These are phyloP conservation scores for Quercus tomentella DNA, from an alignment of 331 rosid species.

Conservation along the genomic window DNA sequence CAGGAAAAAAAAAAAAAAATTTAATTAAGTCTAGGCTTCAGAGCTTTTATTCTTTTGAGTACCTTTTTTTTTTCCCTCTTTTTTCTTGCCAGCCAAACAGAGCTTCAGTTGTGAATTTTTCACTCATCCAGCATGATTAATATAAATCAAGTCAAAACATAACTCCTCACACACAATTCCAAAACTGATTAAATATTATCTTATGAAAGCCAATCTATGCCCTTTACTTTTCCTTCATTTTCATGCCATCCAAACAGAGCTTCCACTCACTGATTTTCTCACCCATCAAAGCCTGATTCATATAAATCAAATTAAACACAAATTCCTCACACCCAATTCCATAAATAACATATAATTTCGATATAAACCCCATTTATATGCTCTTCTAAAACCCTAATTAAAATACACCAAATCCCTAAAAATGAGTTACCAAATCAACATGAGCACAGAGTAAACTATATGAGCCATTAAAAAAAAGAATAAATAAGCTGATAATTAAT, in stretches of 20 bases:
- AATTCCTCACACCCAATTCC: neutral
- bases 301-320: too few relatives aligned
- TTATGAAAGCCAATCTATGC: neutral
- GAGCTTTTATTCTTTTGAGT: neutral
- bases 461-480: too few relatives aligned
- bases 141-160: neutral
- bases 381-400: slow-evolving; percentile 9
- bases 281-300: too few relatives aligned
- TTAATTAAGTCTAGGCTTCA: neutral
- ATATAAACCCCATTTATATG: neutral
- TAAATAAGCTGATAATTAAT: neutral
- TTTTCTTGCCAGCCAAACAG: neutral
- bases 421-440: too few relatives aligned
- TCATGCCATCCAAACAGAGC: too few relatives aligned
- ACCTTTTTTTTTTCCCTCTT: neutral
- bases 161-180: neutral
- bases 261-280: too few relatives aligned
- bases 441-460: too few relatives aligned
- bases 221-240: too few relatives aligned
- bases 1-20: too few relatives aligned
- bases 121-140: neutral
- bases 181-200: neutral
- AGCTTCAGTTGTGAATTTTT: neutral
- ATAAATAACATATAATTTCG: neutral
- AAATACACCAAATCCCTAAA: neutral